Conservation (phyloP, 495 filamentous ascomycete genomes). For the Neurospora sp. region DNA sequence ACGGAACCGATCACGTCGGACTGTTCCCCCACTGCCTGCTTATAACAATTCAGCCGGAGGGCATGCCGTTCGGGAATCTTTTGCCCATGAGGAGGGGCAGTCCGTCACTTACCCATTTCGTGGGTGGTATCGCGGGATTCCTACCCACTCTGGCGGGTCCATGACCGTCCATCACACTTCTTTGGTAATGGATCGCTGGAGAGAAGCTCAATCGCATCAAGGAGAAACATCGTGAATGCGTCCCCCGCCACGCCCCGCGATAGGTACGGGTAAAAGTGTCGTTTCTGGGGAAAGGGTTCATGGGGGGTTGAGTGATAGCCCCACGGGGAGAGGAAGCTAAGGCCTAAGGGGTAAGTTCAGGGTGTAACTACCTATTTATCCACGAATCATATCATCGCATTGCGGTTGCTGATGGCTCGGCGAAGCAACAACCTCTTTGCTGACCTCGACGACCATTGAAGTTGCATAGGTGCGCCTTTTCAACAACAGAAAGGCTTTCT, state of each 20-base stretch:
- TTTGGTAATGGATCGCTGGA: not conserved
- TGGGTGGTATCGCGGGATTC: not conserved
- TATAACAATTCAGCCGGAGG: not conserved
- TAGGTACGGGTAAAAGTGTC: not conserved
- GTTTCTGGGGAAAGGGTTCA: not conserved
- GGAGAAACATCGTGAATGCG: not conserved
- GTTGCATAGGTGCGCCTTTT: not conserved
- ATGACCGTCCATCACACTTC: not conserved
- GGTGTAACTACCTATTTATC: slow-evolving; percentile 12
- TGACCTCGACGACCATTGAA: not conserved
- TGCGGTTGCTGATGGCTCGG: not conserved
- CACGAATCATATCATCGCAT: slow-evolving; percentile 13
- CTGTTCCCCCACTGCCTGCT: not conserved
- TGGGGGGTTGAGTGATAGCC: not conserved
- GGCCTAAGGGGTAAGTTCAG: not conserved
- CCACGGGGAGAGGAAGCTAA: not conserved
- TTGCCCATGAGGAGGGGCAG: not conserved
- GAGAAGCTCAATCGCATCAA: not conserved
- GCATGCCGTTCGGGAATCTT: not conserved
- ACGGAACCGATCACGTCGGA: not conserved
- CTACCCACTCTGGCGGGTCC: not conserved
- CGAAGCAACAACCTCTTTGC: not conserved
- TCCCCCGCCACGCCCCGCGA: slow-evolving; percentile 14
- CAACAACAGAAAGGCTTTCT: not conserved
- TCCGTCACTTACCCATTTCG: not conserved